These are phyloP conservation scores for Cardiosporidium cionae DNA, from an alignment of 169 alveolate species.

Conservation along the genomic window DNA sequence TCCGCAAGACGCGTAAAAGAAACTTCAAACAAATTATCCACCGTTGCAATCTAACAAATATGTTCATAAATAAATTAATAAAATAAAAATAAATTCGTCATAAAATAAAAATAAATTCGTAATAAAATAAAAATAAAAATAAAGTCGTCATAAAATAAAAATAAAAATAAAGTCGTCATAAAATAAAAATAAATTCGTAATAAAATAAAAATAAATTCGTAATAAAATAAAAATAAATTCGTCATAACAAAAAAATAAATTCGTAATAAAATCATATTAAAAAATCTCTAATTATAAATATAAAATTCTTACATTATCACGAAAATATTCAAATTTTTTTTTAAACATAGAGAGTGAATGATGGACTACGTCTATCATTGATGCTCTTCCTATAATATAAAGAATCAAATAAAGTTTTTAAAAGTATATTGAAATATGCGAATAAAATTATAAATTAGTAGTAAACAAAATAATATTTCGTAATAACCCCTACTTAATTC, in stretches of 20 bases:
- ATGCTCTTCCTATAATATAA: conserved; percentile 53
- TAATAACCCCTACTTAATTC: background rate
- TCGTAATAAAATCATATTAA: no score
- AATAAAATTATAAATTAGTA: background rate
- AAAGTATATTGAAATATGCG: background rate
- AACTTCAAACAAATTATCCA: no score
- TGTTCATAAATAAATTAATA: no score
- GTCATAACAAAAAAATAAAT: no score
- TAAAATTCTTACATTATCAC: conserved; percentile 8
- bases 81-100: no score
- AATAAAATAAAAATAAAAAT: no score
- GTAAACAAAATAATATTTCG: background rate
- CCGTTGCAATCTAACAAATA: no score
- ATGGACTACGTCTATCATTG: conserved; percentile 55
- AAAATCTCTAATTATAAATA: no score
- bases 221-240: no score
- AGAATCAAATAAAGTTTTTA: background rate
- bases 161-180: no score
- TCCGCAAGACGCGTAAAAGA: background rate
- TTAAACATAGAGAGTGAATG: conserved; percentile 74
- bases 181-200: background rate
- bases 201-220: background rate
- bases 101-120: no score
- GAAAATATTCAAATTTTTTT: conserved; percentile 62
- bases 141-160: no score